Percentiles rank a stretch among this genome's conserved stretches.
Evolutionary conservation across 768 basidiomycete genomes (phyloP).

Genomic region (Russula earlei): DNA sequence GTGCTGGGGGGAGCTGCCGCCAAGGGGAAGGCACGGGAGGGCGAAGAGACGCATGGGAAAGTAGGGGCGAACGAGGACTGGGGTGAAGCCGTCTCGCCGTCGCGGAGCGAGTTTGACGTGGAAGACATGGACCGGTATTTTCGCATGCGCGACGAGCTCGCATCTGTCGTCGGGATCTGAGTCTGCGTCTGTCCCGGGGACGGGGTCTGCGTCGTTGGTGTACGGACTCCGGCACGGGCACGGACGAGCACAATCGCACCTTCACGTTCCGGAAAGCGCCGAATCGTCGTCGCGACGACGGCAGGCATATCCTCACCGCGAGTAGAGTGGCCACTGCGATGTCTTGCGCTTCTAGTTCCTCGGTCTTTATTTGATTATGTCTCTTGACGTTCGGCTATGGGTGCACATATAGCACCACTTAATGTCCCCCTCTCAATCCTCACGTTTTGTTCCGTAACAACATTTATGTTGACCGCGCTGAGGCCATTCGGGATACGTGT

Average conservation of each 20-base stretch:
- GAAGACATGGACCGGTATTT: constrained; percentile 74
- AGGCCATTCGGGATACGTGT: no score
- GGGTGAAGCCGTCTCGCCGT: constrained; percentile 14
- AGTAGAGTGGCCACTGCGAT: background rate
- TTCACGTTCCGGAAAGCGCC: background rate
- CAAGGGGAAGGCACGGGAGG: constrained; percentile 7
- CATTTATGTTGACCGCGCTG: no score
- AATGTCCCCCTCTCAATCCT: no score
- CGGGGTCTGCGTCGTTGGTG: background rate
- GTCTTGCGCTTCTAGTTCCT: background rate
- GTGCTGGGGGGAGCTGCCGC: constrained; percentile 33
- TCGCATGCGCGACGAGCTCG: constrained; percentile 30
- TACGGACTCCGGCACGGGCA: background rate
- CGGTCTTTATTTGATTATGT: background rate
- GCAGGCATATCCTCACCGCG: background rate
- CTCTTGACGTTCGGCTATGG: background rate
- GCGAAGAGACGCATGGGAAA: background rate
- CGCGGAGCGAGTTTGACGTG: constrained; percentile 50
- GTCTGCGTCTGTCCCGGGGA: background rate
- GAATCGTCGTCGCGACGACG: constrained; percentile 1
- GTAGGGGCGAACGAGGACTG: background rate
- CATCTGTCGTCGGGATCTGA: background rate
- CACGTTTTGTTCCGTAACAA: no score
- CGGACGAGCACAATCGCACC: background rate
- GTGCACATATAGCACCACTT: background rate